Evolutionary conservation across 441 rosid genomes (phyloP), one percentile per base, ranked within the genome.

Genomic region (Kokia cookei): DNA sequence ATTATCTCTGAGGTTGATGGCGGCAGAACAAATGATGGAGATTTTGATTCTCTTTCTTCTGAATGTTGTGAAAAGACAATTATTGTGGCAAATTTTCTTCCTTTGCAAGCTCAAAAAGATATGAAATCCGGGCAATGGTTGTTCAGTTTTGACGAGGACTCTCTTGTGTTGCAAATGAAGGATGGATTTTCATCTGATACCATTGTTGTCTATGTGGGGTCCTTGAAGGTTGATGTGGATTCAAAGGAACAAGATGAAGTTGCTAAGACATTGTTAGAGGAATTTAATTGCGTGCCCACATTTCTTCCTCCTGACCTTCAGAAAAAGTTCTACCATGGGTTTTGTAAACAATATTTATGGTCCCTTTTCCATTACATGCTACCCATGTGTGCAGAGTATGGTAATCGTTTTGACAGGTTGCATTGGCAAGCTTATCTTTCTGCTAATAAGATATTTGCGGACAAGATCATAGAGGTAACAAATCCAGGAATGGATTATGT

Each of bases 231-330:
- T 73, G 76, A 73, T 50, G 70, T 73, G 2, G 70, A 73, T 73
- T 14, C 63, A 13, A 73, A 61, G 29, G 76, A 73, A 53, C 76
- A 73, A 53, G 76, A 73, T 14, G 70, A 73, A 19, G 70, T 73
- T 73, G 32, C 70, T 63, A 35, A 37, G 50, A 64, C n/a, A 62
- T 57, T 73, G 62, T 53, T 73, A 19, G 70, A 73, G 61, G 70
- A 73, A 24, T 73, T 73, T 15, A 73, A 73, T 29, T 73, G 76
- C 22, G 76, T 73, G 61, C 76, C 76, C 70, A 73, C 76, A 63
- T 73, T 73, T 63, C 61, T 73, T 50, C 69, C 76, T 62, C 76
- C 76, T 22, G 76, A 73, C 14, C 76, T 73, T 53, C 76, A 73
- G 32, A 64, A 50, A 62, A 73, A 53, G 70, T 73, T 73, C 76